A percentile compares a stretch with the other conserved stretches of the same genome.
phyloP scores from a whole-genome alignment of 148 eudicot genomes.

The Gaultheria prostrata region DNA sequence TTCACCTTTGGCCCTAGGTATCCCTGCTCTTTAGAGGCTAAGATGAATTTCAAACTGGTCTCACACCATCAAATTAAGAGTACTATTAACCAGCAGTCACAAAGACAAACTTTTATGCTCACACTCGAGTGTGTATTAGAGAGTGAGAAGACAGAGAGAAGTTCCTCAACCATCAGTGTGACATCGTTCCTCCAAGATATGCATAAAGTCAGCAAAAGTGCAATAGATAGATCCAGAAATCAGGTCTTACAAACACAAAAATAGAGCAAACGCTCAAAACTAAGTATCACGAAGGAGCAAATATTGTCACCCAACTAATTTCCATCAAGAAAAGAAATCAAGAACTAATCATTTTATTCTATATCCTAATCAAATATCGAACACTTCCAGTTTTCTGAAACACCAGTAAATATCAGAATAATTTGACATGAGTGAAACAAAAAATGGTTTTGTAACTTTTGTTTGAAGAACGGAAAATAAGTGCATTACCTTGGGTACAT shows the following conservation, averaged over 20 bases:
- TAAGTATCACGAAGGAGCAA: neutral
- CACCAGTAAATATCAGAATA: neutral
- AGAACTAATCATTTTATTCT: neutral
- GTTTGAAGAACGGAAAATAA: neutral
- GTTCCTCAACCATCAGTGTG: neutral
- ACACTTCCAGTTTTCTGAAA: neutral
- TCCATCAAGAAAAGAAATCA: neutral
- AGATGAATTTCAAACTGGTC: neutral
- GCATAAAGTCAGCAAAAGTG: neutral
- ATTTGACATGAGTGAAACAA: neutral
- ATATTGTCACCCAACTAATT: neutral
- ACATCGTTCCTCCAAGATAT: neutral
- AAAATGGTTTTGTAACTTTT: neutral
- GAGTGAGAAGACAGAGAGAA: neutral
- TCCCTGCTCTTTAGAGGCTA: neutral
- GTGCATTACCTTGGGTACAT: slow-evolving; percentile 68
- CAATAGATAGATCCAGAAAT: neutral
- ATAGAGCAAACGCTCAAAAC: neutral
- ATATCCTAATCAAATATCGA: neutral
- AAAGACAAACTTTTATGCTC: neutral
- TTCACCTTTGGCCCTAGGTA: neutral
- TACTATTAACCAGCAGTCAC: neutral
- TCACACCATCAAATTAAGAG: neutral
- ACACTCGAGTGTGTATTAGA: neutral
- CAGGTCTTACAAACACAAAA: slow-evolving; percentile 3